Percentiles rank a stretch among this genome's conserved stretches.
These are phyloP conservation scores for Parathielavia hyrcaniae DNA, from an alignment of 495 filamentous ascomycete species.

Conservation along the genomic window DNA sequence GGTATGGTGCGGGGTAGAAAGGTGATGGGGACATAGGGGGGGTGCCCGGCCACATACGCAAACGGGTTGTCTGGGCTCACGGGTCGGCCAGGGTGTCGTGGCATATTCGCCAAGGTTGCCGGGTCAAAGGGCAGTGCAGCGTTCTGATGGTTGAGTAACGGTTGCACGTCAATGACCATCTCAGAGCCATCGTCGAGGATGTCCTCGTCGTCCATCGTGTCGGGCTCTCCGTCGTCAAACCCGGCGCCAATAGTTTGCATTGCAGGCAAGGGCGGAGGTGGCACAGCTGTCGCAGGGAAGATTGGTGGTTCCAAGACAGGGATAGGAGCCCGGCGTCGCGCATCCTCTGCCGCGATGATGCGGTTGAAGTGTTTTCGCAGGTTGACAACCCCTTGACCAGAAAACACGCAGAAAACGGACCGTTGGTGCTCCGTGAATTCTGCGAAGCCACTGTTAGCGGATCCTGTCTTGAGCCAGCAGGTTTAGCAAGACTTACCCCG, in stretches of 20 bases:
- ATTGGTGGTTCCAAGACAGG: not conserved
- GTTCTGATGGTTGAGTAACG: slow-evolving; percentile 14
- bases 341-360: slow-evolving; percentile 31
- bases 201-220: slow-evolving; percentile 40
- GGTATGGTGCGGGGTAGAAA: not conserved
- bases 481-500: slow-evolving; percentile 42
- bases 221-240: slow-evolving; percentile 33
- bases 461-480: not conserved
- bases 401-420: slow-evolving; percentile 95
- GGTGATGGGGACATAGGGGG: slow-evolving; percentile 4
- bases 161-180: slow-evolving; percentile 36
- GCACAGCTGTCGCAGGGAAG: slow-evolving; percentile 2
- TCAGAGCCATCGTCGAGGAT: slow-evolving; percentile 41
- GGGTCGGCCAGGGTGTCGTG: slow-evolving; percentile 6
- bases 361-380: slow-evolving; percentile 74
- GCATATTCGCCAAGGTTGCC: not conserved
- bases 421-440: slow-evolving; percentile 96
- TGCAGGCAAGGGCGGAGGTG: slow-evolving; percentile 4
- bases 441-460: slow-evolving; percentile 33
- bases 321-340: not conserved
- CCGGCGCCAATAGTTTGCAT: slow-evolving; percentile 26
- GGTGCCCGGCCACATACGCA: slow-evolving; percentile 18
- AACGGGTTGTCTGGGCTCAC: slow-evolving; percentile 14
- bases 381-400: slow-evolving; percentile 70
- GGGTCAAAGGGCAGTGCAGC: not conserved